Percentiles rank a stretch among this genome's conserved stretches.
These are phyloP conservation scores for Penicillium lividum DNA, from an alignment of 495 filamentous ascomycete genomes.

Conservation along the genomic window DNA sequence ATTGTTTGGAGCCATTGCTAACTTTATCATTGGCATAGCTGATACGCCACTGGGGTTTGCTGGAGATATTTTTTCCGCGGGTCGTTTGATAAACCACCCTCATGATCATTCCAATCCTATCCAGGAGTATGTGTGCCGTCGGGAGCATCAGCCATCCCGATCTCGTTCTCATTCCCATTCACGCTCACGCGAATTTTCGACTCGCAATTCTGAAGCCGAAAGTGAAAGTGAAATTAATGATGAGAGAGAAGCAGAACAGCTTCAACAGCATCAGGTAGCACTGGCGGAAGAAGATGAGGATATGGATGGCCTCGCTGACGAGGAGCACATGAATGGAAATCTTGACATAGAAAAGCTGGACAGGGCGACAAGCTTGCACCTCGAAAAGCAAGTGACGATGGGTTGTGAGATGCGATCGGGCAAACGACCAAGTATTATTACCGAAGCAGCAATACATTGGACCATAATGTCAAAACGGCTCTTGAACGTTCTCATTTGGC, in stretches of 20 bases:
- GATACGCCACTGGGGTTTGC: conserved; percentile 81
- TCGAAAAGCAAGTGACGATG: conserved; percentile 19
- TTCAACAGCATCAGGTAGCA: too few relatives aligned
- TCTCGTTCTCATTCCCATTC: too few relatives aligned
- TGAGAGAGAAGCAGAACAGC: not conserved
- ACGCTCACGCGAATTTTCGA: too few relatives aligned
- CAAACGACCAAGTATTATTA: conserved; percentile 10
- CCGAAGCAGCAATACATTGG: conserved; percentile 38
- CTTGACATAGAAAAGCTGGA: conserved; percentile 10
- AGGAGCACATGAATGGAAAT: not conserved
- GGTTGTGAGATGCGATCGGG: conserved; percentile 4
- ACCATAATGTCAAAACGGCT: conserved; percentile 54
- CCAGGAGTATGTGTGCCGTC: too few relatives aligned
- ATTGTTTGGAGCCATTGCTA: conserved; percentile 71
- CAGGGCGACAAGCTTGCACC: conserved; percentile 3
- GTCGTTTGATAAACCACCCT: conserved; percentile 55
- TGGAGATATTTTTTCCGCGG: conserved; percentile 55
- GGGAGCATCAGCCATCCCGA: too few relatives aligned
- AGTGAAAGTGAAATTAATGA: conserved; percentile 2
- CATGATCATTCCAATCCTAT: conserved; percentile 41
- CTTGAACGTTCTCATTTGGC: conserved; percentile 67
- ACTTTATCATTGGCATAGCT: conserved; percentile 76
- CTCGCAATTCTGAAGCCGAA: too few relatives aligned
- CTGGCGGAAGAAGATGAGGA: conserved; percentile 5
- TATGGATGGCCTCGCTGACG: not conserved